A percentile compares a stretch with the other conserved stretches of the same genome.
phyloP scores from a whole-genome alignment of 108 stramenopile species.

The Mediolabrus comicus region DNA sequence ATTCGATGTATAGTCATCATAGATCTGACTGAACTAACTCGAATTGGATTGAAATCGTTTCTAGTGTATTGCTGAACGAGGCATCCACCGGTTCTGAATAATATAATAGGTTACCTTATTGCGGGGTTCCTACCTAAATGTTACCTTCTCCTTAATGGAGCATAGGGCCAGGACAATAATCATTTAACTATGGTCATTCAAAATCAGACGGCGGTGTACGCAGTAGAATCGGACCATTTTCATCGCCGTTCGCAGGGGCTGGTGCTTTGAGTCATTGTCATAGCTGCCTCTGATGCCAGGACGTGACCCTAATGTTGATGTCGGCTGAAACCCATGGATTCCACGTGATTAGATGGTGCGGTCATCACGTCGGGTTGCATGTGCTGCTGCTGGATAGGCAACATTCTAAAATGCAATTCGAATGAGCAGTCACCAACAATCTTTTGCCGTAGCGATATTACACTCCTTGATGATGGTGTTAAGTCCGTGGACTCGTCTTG shows the following conservation, averaged over 20 bases:
- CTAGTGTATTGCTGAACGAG: no score
- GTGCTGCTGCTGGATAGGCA: not conserved
- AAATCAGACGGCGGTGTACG: no score
- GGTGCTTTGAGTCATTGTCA: not conserved
- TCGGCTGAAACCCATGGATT: not conserved
- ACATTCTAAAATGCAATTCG: constrained; percentile 7
- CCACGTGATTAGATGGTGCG: not conserved
- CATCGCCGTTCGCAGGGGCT: not conserved
- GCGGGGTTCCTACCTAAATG: no score
- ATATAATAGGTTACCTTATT: no score
- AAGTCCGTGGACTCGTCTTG: not conserved
- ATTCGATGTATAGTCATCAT: no score
- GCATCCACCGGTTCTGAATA: no score
- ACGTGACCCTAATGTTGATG: not conserved
- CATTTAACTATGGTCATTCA: no score
- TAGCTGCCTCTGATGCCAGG: not conserved
- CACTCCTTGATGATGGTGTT: constrained; percentile 2
- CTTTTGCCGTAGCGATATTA: not conserved
- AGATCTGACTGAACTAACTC: no score
- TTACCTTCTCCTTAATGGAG: no score
- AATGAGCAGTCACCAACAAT: constrained; percentile 9
- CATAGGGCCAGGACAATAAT: no score
- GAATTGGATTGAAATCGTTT: no score
- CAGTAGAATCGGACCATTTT: constrained; percentile 6
- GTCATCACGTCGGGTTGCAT: not conserved